These are phyloP conservation scores for Nakaseomyces bracarensis DNA, from an alignment of 1,139 yeast genomes.

Conservation along the genomic window DNA sequence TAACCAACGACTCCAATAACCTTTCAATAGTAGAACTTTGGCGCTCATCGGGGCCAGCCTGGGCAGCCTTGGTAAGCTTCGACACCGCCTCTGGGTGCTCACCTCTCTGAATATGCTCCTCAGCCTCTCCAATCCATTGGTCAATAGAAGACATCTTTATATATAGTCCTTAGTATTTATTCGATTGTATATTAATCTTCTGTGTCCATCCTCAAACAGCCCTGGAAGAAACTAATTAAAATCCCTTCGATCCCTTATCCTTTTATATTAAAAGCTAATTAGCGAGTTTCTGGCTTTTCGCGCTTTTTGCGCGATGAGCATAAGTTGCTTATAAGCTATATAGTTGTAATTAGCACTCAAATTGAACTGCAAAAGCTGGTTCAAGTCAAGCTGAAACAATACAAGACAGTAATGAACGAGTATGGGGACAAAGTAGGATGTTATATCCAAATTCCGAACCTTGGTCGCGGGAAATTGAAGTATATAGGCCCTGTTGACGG, in stretches of 20 bases:
- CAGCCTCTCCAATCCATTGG: conserved; percentile 20
- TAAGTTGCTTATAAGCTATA: too few species aligned
- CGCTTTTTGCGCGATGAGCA: conserved; percentile 1
- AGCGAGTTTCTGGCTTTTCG: too few species aligned
- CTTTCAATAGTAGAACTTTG: conserved; percentile 24
- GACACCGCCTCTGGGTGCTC: conserved; percentile 26
- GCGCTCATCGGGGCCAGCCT: conserved; percentile 20
- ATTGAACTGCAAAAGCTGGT: too few species aligned
- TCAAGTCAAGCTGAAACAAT: background rate
- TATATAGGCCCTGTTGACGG: conserved; percentile 70
- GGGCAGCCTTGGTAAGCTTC: conserved; percentile 25
- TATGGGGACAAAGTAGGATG: conserved; percentile 27
- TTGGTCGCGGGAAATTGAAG: conserved; percentile 50
- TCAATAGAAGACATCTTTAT: conserved; percentile 8
- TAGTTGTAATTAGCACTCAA: too few species aligned
- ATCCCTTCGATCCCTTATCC: background rate
- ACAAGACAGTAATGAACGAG: conserved; percentile 13
- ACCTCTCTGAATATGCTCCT: conserved; percentile 19
- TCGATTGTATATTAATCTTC: too few species aligned
- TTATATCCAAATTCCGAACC: conserved; percentile 31
- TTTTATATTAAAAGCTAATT: too few species aligned
- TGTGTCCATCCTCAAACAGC: background rate
- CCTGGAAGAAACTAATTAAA: background rate
- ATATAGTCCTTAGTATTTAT: too few species aligned
- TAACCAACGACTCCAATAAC: conserved; percentile 18